These are phyloP conservation scores for Paxillus involutus DNA, from an alignment of 768 basidiomycete genomes.

Conservation along the genomic window DNA sequence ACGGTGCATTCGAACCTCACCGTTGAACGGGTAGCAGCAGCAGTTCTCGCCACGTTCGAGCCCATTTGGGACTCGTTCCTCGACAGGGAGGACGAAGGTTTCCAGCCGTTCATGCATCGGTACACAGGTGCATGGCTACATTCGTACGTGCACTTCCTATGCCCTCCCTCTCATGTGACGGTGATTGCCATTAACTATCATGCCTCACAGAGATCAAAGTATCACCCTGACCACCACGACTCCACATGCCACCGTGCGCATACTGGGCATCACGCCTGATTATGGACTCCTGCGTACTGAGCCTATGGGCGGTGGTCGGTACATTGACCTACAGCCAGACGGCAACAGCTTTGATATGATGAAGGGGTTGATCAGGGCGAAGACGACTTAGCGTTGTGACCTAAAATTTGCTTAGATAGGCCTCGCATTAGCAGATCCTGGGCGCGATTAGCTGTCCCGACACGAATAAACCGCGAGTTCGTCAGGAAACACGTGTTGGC, in stretches of 20 bases:
- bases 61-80: conserved; percentile 76
- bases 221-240: conserved; percentile 79
- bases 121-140: conserved; percentile 90
- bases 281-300: conserved; percentile 85
- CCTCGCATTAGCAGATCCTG: no score
- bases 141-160: conserved; percentile 67
- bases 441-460: no score
- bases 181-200: conserved; percentile 4
- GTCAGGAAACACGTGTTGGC: no score
- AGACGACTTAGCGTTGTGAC: conserved; percentile 8
- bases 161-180: neutral
- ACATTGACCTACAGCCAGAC: conserved; percentile 93
- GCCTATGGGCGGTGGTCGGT: conserved; percentile 41
- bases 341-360: conserved; percentile 97
- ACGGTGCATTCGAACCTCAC: conserved; percentile 37
- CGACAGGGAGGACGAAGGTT: conserved; percentile 49
- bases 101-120: conserved; percentile 75
- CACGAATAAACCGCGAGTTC: no score
- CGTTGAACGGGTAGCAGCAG: conserved; percentile 74
- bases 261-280: conserved; percentile 83
- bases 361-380: conserved; percentile 68
- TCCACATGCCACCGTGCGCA: conserved; percentile 70
- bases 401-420: neutral
- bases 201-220: conserved; percentile 61
- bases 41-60: conserved; percentile 76